Base-by-base conservation (phyloP, 305 asterid species). In the Fraxinus paxiana region DNA sequence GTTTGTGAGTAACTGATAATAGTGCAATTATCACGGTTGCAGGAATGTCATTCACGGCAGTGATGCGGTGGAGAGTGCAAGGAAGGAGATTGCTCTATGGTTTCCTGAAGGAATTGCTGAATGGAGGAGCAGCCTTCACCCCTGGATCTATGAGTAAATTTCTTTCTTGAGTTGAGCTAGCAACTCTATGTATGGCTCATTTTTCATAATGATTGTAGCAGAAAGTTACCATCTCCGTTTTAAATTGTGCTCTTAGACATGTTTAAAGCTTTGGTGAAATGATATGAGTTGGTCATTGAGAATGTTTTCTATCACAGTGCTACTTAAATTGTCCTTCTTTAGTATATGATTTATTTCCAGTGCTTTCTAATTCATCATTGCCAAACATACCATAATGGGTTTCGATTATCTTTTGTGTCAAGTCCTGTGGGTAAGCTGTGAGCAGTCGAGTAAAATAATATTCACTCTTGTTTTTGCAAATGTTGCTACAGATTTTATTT, bases 1-100 rank as follows among this genome's bases (percentile, higher is more conserved):
- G 37, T 33, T 33, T 33, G 37, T 33, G 37, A 33, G 6, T 33
- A 33, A n/a, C n/a, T n/a, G n/a, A n/a, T n/a, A n/a, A n/a, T n/a
- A n/a, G n/a, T n/a, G n/a, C n/a, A 26, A 26, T 26, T 8, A 15
- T 65, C 26, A 0, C 1, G 20, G 17, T n/a, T 80, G 84, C 88
- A 95, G 98, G 94, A 95, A 95, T 43, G 92, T 95, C 61, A 95
- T 95, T 84, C 98, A 95, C 20, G 97, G 99, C 7, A 92, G 97
- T 73, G 98, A 95, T 83, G 89, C 96, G 0, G 98, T 95, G n/a
- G 97, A 93, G 93, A 95, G 97, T 70, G 98, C 87, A 6, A 89
- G 88, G 83, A 95, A 95, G 85, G 98, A 93, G 86, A 95, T 95
- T 65, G 96, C 97, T 71, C 95, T 95, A 8, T 95, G 97, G 99